A percentile compares a stretch with the other conserved stretches of the same genome.
Conservation (phyloP, 2,329 filamentous ascomycete genomes). For the Fusarium armeniacum region DNA sequence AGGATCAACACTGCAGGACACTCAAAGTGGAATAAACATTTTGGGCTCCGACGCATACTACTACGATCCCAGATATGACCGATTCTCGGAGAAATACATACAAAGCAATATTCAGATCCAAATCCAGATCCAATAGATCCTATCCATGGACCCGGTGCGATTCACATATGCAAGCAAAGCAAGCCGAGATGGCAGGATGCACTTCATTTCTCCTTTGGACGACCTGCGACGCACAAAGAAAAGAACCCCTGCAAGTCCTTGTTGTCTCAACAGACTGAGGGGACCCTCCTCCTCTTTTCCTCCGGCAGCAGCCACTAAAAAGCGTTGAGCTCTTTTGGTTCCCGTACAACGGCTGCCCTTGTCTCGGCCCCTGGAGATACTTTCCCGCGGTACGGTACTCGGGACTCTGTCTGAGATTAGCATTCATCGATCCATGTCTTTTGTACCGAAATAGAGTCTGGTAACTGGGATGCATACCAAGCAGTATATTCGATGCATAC, state of each 20-base stretch:
- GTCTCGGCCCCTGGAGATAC: not conserved
- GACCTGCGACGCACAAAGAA: conserved; percentile 2
- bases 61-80: conserved; percentile 11
- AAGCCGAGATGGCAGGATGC: conserved; percentile 1
- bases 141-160: conserved; percentile 29
- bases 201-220: not conserved
- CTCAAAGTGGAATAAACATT: not conserved
- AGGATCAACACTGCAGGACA: not conserved
- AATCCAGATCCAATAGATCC: not conserved
- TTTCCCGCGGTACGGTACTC: conserved; percentile 4
- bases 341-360: not conserved
- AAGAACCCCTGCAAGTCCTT: conserved; percentile 29
- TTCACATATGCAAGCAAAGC: conserved; percentile 24
- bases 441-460: not conserved
- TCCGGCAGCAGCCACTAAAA: not conserved
- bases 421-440: not conserved
- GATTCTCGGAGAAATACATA: conserved; percentile 4
- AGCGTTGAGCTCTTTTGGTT: conserved; percentile 14
- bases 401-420: not conserved
- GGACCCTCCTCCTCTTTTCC: not conserved
- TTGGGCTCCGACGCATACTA: not conserved
- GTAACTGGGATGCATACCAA: conserved; percentile 4
- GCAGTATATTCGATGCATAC: not conserved
- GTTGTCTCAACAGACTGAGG: conserved; percentile 22
- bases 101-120: not conserved